Conservation (phyloP, 1,139 yeast genomes). For the Pichia norvegensis region DNA sequence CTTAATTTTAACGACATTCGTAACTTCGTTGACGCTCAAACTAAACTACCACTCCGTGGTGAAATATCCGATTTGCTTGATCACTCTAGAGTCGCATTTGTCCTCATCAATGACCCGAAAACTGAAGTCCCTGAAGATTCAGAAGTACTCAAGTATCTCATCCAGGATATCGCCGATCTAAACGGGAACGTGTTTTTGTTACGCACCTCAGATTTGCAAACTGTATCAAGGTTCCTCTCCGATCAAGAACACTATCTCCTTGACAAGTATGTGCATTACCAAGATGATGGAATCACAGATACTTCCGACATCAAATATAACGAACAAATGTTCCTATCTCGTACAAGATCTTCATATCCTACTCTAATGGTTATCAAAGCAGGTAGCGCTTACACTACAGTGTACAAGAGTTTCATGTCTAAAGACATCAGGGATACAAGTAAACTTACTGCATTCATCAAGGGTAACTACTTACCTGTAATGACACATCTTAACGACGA, state of each 20-base stretch:
- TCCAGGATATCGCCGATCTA: constrained; percentile 49
- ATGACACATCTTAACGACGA: constrained; percentile 43
- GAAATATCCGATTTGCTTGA: constrained; percentile 22
- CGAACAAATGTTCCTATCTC: constrained; percentile 41
- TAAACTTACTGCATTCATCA: constrained; percentile 43
- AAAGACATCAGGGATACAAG: constrained; percentile 49
- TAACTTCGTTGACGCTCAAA: constrained; percentile 34
- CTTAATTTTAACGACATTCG: constrained; percentile 35
- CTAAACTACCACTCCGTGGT: constrained; percentile 28
- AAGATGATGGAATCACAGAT: not conserved
- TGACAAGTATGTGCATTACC: constrained; percentile 29
- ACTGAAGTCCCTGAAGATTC: constrained; percentile 52
- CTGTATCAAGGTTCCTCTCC: constrained; percentile 34
- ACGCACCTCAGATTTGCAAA: constrained; percentile 39
- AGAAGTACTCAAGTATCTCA: constrained; percentile 48
- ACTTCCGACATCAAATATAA: constrained; percentile 26
- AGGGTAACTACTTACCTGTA: constrained; percentile 41
- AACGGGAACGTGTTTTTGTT: constrained; percentile 49
- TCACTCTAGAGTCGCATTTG: constrained; percentile 41
- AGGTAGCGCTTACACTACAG: constrained; percentile 41
- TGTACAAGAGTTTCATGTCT: constrained; percentile 55
- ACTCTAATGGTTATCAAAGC: constrained; percentile 54
- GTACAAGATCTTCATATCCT: constrained; percentile 52
- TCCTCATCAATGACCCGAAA: constrained; percentile 47
- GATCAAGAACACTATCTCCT: constrained; percentile 40